phyloP scores from a whole-genome alignment of 345 rosid genomes.

The Brassica cretica region DNA sequence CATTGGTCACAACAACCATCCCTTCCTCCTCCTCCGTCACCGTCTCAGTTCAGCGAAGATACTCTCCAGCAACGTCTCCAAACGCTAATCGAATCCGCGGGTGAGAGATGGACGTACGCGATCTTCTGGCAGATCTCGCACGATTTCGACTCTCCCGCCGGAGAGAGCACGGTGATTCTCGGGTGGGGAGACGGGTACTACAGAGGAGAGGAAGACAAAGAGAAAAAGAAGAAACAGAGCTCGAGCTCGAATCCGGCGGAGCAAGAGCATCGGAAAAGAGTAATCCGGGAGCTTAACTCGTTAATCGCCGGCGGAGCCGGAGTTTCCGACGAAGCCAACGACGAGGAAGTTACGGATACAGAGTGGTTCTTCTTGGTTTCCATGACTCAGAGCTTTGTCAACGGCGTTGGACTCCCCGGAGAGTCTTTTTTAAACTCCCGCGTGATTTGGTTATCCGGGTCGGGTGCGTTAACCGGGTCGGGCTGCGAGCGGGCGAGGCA shows the following conservation, averaged over 20 bases:
- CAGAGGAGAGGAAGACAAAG: constrained; percentile 83
- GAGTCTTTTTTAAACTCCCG: constrained; percentile 59
- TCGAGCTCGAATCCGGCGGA: constrained; percentile 46
- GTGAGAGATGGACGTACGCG: constrained; percentile 89
- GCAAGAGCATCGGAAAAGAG: constrained; percentile 90
- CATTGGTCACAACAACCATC: constrained; percentile 51
- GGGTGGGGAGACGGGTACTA: constrained; percentile 99
- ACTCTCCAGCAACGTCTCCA: constrained; percentile 94
- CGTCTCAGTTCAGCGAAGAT: constrained; percentile 62
- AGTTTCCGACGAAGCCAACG: constrained; percentile 51
- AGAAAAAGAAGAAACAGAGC: constrained; percentile 42
- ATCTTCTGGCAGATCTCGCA: constrained; percentile 94
- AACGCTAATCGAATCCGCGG: constrained; percentile 72
- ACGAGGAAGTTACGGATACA: constrained; percentile 95
- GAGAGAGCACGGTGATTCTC: constrained; percentile 53
- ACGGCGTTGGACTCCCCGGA: constrained; percentile 76
- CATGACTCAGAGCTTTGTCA: constrained; percentile 91
- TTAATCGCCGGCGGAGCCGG: constrained; percentile 69
- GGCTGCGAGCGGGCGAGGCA: constrained; percentile 77
- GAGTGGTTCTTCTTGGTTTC: constrained; percentile 98
- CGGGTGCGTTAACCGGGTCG: constrained; percentile 59
- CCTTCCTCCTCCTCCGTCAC: constrained; percentile 43
- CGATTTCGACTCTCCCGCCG: constrained; percentile 50
- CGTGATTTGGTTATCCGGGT: constrained; percentile 76
- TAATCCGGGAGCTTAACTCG: constrained; percentile 85